Conservation (phyloP, 441 rosid genomes). For the Theobroma grandiflorum region DNA sequence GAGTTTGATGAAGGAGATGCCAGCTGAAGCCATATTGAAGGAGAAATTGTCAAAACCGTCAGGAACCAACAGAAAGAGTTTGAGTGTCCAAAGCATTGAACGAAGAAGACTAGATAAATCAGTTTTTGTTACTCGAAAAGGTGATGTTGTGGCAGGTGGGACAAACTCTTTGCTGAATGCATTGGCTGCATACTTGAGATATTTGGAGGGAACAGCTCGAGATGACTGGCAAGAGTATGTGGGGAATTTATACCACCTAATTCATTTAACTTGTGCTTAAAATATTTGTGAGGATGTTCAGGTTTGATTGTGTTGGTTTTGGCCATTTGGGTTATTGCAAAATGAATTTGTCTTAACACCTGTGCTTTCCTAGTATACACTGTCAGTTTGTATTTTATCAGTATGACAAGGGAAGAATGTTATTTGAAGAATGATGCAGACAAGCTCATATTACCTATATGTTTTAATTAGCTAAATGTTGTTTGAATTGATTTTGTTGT, state of each 20-base stretch:
- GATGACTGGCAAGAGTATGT: slow-evolving; percentile 95
- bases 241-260: slow-evolving; percentile 28
- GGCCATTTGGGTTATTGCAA: not conserved
- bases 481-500: slow-evolving; percentile 37
- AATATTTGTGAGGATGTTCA: not conserved
- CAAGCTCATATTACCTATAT: not conserved
- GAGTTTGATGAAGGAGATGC: slow-evolving; percentile 53
- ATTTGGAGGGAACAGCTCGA: slow-evolving; percentile 83
- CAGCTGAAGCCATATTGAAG: slow-evolving; percentile 61
- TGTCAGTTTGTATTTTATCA: slow-evolving; percentile 11
- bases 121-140: slow-evolving; percentile 63
- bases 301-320: not conserved
- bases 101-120: slow-evolving; percentile 57
- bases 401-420: slow-evolving; percentile 8
- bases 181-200: slow-evolving; percentile 84
- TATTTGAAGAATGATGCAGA: not conserved
- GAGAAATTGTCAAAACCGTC: slow-evolving; percentile 41
- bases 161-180: slow-evolving; percentile 65
- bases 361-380: not conserved
- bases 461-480: slow-evolving; percentile 14
- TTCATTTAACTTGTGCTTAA: slow-evolving; percentile 20
- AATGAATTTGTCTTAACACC: not conserved
- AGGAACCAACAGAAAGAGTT: slow-evolving; percentile 30
- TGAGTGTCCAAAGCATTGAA: slow-evolving; percentile 32
- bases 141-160: slow-evolving; percentile 79